Base-by-base conservation (phyloP, 192 early-diverging fungal genomes). In the Phlyctochytrium planicorne region DNA sequence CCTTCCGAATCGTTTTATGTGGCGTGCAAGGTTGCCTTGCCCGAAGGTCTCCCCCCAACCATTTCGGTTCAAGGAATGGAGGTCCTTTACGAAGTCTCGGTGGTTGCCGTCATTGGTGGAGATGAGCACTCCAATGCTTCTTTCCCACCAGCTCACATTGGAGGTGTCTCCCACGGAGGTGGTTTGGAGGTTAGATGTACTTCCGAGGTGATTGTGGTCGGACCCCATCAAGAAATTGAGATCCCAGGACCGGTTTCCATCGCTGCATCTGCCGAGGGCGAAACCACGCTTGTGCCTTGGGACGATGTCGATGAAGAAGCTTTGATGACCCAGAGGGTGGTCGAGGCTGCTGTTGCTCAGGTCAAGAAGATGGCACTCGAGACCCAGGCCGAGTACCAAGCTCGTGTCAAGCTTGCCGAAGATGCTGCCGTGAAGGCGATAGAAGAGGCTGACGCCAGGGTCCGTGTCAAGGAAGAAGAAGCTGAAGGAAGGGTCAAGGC, bases 301-400 rank as follows among this genome's bases (percentile, higher is more conserved):
- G 55, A 57, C 55, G 55, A 57, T 12, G 10, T 57, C 55, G 55
- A 57, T 27, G 55, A 57, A 25, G 55, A 57, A 57, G 55, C 55
- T 27, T 4, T 25, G 14, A 29, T 57, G 55, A 57, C 55, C 16
- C 20, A 14, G 55, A 12, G 27, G 55, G 55, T 57, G 55, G 55
- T 57, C 55, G 55, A 57, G 55, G 55, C 55, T 29, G 55, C 55
- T 4, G 55, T 57, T 6, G 55, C 55, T 6, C 55, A 57, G 25
- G 55, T 57, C 14, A 57, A 57, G 55, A 57, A 57, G 55, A 57
- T 57, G 55, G 55, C 55, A 10, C 10, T 57, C 27, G 55, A 57
- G 55, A 57, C 55, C 6, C 55, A 57, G 55, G 55, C 55, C 20
- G 55, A 57, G 55, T 57, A 57, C 27, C 12, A 50, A n/a, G 10